Evolutionary conservation across 495 filamentous ascomycete species (phyloP).

Genomic region (Coniosporium apollinis): DNA sequence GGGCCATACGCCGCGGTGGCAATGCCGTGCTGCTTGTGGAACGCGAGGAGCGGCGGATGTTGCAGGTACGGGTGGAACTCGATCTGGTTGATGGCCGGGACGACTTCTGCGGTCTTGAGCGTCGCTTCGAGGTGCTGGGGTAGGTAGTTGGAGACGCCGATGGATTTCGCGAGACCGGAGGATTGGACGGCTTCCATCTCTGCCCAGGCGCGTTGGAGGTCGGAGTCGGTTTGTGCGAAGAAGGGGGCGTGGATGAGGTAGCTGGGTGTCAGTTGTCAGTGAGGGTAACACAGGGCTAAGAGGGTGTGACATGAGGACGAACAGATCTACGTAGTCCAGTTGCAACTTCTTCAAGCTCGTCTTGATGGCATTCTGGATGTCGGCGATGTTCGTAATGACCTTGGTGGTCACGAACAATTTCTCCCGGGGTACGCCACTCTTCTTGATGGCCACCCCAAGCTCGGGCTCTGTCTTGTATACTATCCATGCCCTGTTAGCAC

Average conservation of each 20-base stretch:
- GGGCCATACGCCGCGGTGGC: conserved; percentile 53
- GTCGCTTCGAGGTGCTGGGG: conserved; percentile 49
- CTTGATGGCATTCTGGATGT: conserved; percentile 50
- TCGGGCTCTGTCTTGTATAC: conserved; percentile 68
- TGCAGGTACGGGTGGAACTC: conserved; percentile 84
- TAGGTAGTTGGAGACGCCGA: conserved; percentile 75
- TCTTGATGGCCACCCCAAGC: conserved; percentile 55
- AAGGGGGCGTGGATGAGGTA: conserved; percentile 72
- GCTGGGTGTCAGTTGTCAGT: conserved; percentile 15
- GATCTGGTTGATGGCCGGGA: conserved; percentile 70
- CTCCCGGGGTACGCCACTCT: conserved; percentile 44
- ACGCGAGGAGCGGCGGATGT: conserved; percentile 46
- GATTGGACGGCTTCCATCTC: conserved; percentile 59
- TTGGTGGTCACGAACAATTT: conserved; percentile 70
- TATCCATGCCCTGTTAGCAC: too few relatives aligned
- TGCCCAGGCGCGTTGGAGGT: conserved; percentile 56
- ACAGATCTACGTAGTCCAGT: conserved; percentile 68
- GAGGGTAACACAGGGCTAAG: not conserved
- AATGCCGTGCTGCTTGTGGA: conserved; percentile 50
- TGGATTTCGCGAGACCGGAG: conserved; percentile 54
- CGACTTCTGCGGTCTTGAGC: conserved; percentile 43
- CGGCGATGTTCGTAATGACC: conserved; percentile 37
- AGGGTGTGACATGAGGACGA: conserved; percentile 8
- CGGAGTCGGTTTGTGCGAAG: conserved; percentile 40
- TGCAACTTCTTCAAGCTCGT: conserved; percentile 56